These are phyloP conservation scores for Asclepias syriaca DNA, from an alignment of 257 asterid genomes.

Conservation along the genomic window DNA sequence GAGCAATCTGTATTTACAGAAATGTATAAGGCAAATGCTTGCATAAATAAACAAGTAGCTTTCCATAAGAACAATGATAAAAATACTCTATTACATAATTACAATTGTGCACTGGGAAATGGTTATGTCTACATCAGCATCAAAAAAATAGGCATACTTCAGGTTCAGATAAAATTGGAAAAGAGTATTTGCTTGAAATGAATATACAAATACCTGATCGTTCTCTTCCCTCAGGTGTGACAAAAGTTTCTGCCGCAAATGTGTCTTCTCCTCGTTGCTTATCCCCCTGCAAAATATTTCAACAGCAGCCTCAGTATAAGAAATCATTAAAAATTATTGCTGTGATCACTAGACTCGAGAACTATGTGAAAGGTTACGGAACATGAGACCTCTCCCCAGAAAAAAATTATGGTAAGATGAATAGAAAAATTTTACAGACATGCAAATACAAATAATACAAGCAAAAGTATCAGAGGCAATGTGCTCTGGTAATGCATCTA, in stretches of 20 bases:
- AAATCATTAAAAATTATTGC: background rate
- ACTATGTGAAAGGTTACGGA: background rate
- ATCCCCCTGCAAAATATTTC: constrained; percentile 56
- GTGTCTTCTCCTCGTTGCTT: constrained; percentile 78
- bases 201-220: constrained; percentile 53
- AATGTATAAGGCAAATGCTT: background rate
- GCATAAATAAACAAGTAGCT: constrained; percentile 2
- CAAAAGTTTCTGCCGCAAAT: constrained; percentile 75
- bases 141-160: background rate
- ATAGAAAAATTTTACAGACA: background rate
- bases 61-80: background rate
- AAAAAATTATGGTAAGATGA: background rate
- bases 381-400: background rate
- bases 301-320: constrained; percentile 10
- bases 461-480: background rate
- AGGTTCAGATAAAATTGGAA: background rate
- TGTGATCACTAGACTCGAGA: background rate
- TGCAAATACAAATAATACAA: background rate
- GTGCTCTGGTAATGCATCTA: background rate
- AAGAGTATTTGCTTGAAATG: constrained; percentile 7
- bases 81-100: background rate
- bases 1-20: constrained; percentile 62
- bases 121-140: background rate
- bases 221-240: constrained; percentile 90
- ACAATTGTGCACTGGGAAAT: background rate